Evolutionary conservation across 139 green algal genomes (phyloP).

Genomic region (Asterochloris erici): DNA sequence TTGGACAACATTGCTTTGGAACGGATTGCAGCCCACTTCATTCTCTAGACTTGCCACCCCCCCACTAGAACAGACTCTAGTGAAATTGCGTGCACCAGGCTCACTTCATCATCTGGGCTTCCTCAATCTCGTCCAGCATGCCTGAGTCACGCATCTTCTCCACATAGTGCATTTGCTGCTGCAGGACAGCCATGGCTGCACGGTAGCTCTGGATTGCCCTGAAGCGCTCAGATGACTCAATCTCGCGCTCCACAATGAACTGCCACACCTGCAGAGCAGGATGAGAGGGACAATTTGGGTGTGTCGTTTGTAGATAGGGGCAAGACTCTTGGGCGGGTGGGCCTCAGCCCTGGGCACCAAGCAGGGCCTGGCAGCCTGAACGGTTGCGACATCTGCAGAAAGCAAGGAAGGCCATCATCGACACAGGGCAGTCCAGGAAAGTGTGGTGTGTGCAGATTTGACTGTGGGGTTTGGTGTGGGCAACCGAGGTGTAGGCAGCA

Average conservation of each 20-base stretch:
- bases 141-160: slow-evolving; percentile 59
- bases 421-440: no score
- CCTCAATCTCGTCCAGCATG: slow-evolving; percentile 71
- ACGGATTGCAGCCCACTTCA: no score
- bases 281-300: no score
- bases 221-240: slow-evolving; percentile 82
- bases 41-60: no score
- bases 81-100: not conserved
- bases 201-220: slow-evolving; percentile 85
- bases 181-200: slow-evolving; percentile 72
- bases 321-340: no score
- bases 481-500: no score
- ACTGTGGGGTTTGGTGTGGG: no score
- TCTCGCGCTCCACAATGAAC: slow-evolving; percentile 81
- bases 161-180: slow-evolving; percentile 74
- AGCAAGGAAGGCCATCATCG: no score
- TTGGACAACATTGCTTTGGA: no score
- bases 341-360: not conserved
- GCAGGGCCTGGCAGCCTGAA: not conserved
- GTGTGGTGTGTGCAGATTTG: no score
- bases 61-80: not conserved
- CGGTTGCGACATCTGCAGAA: no score
- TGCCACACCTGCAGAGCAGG: slow-evolving; percentile 37
- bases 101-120: slow-evolving; percentile 39
- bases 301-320: not conserved